Evolutionary conservation across 352 stramenopile species (phyloP).

Genomic region (Phytophthora palmivora): DNA sequence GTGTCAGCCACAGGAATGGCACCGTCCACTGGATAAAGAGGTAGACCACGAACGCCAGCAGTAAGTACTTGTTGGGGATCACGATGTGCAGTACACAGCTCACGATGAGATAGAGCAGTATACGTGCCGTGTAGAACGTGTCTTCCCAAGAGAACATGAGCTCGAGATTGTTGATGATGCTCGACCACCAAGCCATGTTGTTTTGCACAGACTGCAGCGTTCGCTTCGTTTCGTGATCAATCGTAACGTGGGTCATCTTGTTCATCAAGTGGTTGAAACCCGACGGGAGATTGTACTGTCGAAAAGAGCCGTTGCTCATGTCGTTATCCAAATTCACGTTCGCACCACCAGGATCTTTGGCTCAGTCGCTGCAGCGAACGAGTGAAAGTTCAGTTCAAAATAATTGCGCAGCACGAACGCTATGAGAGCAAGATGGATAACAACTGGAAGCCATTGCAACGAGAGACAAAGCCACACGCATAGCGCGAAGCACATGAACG

Average conservation of each 20-base stretch:
- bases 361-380: conserved; percentile 62
- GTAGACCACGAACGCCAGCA: conserved; percentile 79
- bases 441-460: conserved; percentile 82
- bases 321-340: conserved; percentile 34
- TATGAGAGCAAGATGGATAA: conserved; percentile 82
- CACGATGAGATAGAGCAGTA: conserved; percentile 84
- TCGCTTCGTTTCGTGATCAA: conserved; percentile 83
- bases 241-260: conserved; percentile 90
- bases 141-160: conserved; percentile 91
- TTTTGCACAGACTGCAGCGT: conserved; percentile 89
- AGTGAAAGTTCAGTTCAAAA: conserved; percentile 87
- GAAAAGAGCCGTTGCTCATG: conserved; percentile 60
- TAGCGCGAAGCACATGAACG: conserved; percentile 87
- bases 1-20: conserved; percentile 74
- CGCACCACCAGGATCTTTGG: conserved; percentile 42
- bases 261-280: conserved; percentile 91
- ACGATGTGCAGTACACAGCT: conserved; percentile 88
- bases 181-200: conserved; percentile 90
- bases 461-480: conserved; percentile 87
- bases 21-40: conserved; percentile 86
- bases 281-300: conserved; percentile 81
- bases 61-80: conserved; percentile 85
- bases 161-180: conserved; percentile 84
- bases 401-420: conserved; percentile 85
- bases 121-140: conserved; percentile 84